Conservation (phyloP, 2,329 filamentous ascomycete genomes). For the Botrytis elliptica region DNA sequence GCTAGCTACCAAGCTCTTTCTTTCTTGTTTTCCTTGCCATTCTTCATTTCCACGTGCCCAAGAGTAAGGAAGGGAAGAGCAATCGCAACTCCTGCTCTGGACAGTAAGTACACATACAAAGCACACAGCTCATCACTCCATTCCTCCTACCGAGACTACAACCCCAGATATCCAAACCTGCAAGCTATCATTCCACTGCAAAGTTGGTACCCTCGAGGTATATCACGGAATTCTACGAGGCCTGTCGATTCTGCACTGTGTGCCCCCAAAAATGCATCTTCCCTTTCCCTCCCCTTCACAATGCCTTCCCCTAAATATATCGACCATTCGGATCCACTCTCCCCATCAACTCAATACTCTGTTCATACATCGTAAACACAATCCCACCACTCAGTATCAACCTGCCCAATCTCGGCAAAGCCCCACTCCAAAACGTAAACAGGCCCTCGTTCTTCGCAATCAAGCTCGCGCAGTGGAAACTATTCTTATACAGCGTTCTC, state of each 20-base stretch:
- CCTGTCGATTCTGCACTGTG: not conserved
- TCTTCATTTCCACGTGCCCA: not conserved
- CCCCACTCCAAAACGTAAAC: conserved; percentile 90
- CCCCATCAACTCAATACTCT: conserved; percentile 87
- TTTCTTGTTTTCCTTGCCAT: not conserved
- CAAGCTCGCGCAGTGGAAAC: conserved; percentile 73
- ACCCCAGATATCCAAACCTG: not conserved
- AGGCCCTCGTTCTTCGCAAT: conserved; percentile 90
- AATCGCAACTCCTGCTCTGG: not conserved
- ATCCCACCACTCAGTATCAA: conserved; percentile 92
- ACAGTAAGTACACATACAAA: not conserved
- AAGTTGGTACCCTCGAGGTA: not conserved
- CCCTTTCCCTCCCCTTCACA: conserved; percentile 25
- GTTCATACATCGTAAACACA: conserved; percentile 98
- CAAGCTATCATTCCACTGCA: not conserved
- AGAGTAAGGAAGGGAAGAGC: not conserved
- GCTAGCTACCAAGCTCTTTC: not conserved
- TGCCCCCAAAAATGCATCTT: not conserved
- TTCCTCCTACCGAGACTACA: conserved; percentile 8
- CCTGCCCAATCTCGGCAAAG: conserved; percentile 78
- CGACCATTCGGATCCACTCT: conserved; percentile 76
- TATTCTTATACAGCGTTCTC: conserved; percentile 77
- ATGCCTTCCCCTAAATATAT: conserved; percentile 60
- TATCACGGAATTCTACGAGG: conserved; percentile 11
- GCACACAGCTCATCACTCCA: not conserved